A percentile compares a stretch with the other conserved stretches of the same genome.
These are phyloP conservation scores for Pseudoperonospora humuli DNA, from an alignment of 352 stramenopile genomes.

Conservation along the genomic window DNA sequence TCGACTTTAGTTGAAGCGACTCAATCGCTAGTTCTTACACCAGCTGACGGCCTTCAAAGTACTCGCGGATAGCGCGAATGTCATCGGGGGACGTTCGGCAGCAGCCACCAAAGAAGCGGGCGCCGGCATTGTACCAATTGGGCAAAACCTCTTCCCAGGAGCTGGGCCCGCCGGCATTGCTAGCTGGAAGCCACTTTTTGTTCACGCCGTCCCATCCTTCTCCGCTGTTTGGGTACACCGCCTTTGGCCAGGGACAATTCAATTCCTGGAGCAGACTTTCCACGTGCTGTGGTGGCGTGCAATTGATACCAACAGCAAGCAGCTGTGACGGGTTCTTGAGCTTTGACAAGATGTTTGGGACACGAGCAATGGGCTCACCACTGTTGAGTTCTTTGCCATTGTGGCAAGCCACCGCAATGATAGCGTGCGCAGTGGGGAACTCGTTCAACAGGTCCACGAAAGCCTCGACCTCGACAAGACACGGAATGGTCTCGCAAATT, in stretches of 20 bases:
- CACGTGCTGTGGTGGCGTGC: constrained; percentile 67
- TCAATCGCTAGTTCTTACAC: constrained; percentile 10
- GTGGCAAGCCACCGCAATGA: constrained; percentile 58
- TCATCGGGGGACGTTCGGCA: constrained; percentile 71
- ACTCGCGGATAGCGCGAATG: constrained; percentile 54
- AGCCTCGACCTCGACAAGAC: constrained; percentile 68
- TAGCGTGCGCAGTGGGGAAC: constrained; percentile 38
- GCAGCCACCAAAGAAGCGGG: constrained; percentile 73
- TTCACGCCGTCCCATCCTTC: constrained; percentile 69
- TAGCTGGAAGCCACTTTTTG: constrained; percentile 61
- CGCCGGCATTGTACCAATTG: constrained; percentile 65
- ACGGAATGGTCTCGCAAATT: constrained; percentile 84
- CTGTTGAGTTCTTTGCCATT: constrained; percentile 63
- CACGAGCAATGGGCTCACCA: constrained; percentile 40
- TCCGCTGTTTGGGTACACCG: constrained; percentile 82
- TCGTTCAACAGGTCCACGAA: constrained; percentile 75
- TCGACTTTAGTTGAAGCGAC: constrained; percentile 15
- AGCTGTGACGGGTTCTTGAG: constrained; percentile 52
- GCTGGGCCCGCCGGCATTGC: constrained; percentile 23
- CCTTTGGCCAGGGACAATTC: constrained; percentile 39
- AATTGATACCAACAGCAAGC: constrained; percentile 80
- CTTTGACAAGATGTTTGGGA: constrained; percentile 36
- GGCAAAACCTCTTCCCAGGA: constrained; percentile 50
- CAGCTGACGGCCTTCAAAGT: constrained; percentile 29
- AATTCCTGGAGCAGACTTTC: constrained; percentile 48